Evolutionary conservation across 148 eudicot species (phyloP).

Genomic region (Beta vulgaris): DNA sequence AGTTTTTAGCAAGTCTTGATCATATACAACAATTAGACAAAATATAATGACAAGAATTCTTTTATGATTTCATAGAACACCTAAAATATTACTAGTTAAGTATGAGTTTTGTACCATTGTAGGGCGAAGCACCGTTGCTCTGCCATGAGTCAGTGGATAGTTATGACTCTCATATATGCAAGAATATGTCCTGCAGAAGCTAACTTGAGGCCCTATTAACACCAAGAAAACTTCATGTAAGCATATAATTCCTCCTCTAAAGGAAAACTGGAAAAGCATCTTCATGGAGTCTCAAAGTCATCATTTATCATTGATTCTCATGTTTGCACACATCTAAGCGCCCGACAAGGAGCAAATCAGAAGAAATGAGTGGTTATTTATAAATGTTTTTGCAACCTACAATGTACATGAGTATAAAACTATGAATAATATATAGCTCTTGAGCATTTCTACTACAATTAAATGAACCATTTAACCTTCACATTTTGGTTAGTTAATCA

Average conservation of each 20-base stretch:
- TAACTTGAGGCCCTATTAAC: constrained; percentile 34
- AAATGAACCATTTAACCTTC: no score
- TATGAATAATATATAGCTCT: neutral
- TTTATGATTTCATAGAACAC: constrained; percentile 2
- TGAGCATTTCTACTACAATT: no score
- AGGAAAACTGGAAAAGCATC: neutral
- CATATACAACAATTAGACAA: constrained; percentile 7
- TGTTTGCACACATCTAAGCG: neutral
- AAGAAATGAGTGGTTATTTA: neutral
- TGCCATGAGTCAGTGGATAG: constrained; percentile 36
- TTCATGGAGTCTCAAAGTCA: neutral
- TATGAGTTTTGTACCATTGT: constrained; percentile 36
- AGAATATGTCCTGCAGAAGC: constrained; percentile 30
- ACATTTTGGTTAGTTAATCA: no score
- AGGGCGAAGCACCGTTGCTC: constrained; percentile 34
- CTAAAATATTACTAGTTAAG: constrained; percentile 4
- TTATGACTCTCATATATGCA: constrained; percentile 35
- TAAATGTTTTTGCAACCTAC: neutral
- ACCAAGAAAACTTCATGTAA: constrained; percentile 11
- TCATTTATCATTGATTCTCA: neutral
- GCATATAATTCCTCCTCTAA: neutral
- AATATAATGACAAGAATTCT: neutral
- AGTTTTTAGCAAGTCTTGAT: neutral
- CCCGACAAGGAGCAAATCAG: neutral
- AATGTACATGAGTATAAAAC: no score